Evolutionary conservation across 2,329 filamentous ascomycete genomes (phyloP), one percentile per base, ranked within the genome.

Genomic region (Ophiostoma sp.): DNA sequence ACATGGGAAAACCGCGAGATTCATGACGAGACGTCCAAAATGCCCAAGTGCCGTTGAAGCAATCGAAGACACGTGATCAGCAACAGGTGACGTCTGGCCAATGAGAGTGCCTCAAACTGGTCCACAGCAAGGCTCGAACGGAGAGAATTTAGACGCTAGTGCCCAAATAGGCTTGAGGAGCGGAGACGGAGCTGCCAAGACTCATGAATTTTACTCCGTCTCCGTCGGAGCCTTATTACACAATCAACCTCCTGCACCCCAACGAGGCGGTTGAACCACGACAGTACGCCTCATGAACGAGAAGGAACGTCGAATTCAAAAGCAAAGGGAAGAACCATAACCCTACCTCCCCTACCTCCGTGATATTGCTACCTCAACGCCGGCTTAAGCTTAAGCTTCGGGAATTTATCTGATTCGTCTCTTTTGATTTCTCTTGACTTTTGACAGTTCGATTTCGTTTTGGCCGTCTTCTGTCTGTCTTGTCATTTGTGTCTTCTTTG

Each of bases 221-320:
- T 74, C 74, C 74, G 74, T 69, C 74, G 74, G 74, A 74, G 59
- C 11, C 66, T 68, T 69, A 50, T 69, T 69, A 50, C 25, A 50
- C 57, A 52, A 22, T n/a, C 66, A 52, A 69, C 48, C 17, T 52
- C 31, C 7, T 48, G 22, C 39, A 50, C 42, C 42, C 25, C 42
- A 52, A 52, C 45, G 19, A 42, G 61, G 11, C 36, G 59, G 33
- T 63, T 39, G 31, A 42, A 15, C 33, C 7, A 33, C 11, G n/a
- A 39, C n/a, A 64, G 36, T 15, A 66, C 36, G 61, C 36, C 64
- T 19, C 36, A 22, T 69, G 66, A 36, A 36, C 19, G 19, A 39
- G 22, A 52, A 7, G 25, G 6, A 28, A 28, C 6, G n/a, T 55
- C 9, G 25, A 68, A 68, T n/a, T n/a, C 64, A 50, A 28, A 50